phyloP scores from a whole-genome alignment of 495 filamentous ascomycete genomes.

The Amorphotheca resinae region DNA sequence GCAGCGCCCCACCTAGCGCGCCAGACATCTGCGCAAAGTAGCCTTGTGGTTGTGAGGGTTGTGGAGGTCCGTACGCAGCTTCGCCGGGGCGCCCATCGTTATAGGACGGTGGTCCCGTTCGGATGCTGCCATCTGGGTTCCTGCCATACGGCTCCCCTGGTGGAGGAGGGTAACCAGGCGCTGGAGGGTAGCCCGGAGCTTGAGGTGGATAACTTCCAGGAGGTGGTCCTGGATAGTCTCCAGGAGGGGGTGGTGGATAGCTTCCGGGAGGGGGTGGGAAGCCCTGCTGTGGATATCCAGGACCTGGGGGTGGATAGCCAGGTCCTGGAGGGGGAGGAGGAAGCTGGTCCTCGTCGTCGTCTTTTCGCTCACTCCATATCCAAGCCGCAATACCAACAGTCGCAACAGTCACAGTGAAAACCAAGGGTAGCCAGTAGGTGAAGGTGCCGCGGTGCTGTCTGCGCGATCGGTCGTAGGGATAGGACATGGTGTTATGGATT shows the following conservation, averaged over 20 bases:
- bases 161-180: background rate
- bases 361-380: slow-evolving; percentile 80
- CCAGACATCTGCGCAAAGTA: slow-evolving; percentile 71
- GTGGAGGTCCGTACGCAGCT: slow-evolving; percentile 24
- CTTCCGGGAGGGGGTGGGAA: background rate
- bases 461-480: slow-evolving; percentile 43
- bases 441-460: slow-evolving; percentile 49
- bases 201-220: background rate
- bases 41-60: slow-evolving; percentile 35
- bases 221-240: background rate
- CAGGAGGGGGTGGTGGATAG: background rate
- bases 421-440: slow-evolving; percentile 77
- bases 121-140: slow-evolving; percentile 26
- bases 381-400: slow-evolving; percentile 76
- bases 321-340: slow-evolving; percentile 33
- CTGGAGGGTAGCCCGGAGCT: slow-evolving; percentile 6
- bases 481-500: slow-evolving; percentile 51
- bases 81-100: slow-evolving; percentile 26
- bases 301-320: slow-evolving; percentile 24
- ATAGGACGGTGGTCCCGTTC: slow-evolving; percentile 27
- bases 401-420: slow-evolving; percentile 72
- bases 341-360: slow-evolving; percentile 52
- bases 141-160: slow-evolving; percentile 34
- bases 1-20: slow-evolving; percentile 70
- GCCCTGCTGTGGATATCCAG: background rate